Evolutionary conservation across 2,329 filamentous ascomycete species (phyloP), one percentile per base, ranked within the genome.

Genomic region (Fusarium agapanthi): DNA sequence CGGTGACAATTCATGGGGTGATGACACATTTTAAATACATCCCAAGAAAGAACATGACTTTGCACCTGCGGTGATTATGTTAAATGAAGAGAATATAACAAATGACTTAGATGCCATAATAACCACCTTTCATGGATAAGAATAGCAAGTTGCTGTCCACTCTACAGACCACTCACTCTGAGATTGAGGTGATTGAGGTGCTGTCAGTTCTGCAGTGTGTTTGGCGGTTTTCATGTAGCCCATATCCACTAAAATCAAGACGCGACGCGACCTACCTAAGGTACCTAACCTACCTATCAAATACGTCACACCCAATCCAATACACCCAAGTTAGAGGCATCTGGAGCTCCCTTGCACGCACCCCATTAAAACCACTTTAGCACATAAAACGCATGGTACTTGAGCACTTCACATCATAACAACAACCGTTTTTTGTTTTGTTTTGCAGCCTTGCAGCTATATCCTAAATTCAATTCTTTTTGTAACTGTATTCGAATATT

Each of bases 331-430:
- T 15, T 16, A 24, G 26, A 24, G 14, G 22, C 12, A 50, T 50
- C 30, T 34, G 30, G 12, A 35, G 16, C 24, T 41, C 20, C 48
- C 37, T 41, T 51, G 66, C 65, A 70, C 66, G 45, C 67, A 62
- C 66, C 38, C 32, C 40, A 30, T 58, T 48, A 30, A 69, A 60
- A 60, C 56, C 71, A 73, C 71, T 71, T 74, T 74, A 74, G 70
- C 32, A 44, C 53, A 32, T 40, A 41, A 59, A 55, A 53, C 61
- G 28, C 41, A 47, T 56, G 48, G 48, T 40, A 43, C 41, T 61
- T 57, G 45, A 71, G 51, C 37, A 59, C 43, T 44, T 55, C 53
- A 67, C 54, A 54, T 28, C 37, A 54, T 57, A 63, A 73, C 32
- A 74, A 68, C 43, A 72, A 56, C 58, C 53, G 37, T 43, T 65